A percentile compares a stretch with the other conserved stretches of the same genome.
These are phyloP conservation scores for Creolimax fragrantissima DNA, from an alignment of 78 protist species.

Conservation along the genomic window DNA sequence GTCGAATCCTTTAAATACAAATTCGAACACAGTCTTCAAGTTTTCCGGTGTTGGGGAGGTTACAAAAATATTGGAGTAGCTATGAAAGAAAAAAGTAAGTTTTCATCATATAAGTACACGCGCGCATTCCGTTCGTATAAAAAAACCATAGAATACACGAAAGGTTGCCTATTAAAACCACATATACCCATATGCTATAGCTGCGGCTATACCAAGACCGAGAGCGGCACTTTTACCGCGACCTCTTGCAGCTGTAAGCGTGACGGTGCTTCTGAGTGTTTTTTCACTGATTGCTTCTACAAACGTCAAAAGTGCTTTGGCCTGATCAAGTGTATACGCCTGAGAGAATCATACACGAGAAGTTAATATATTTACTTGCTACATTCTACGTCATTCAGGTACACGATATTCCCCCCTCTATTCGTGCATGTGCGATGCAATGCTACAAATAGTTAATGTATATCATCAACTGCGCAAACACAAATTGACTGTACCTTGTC, in stretches of 20 bases:
- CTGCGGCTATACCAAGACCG: slow-evolving; percentile 88
- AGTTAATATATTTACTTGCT: background rate
- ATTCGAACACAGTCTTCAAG: slow-evolving; percentile 89
- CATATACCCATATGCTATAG: slow-evolving; percentile 77
- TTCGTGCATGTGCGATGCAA: too few relatives aligned
- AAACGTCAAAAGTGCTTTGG: slow-evolving; percentile 67
- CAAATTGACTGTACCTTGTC: background rate
- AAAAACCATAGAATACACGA: background rate
- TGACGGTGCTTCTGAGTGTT: slow-evolving; percentile 74
- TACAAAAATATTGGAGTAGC: slow-evolving; percentile 90
- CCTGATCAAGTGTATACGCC: slow-evolving; percentile 58
- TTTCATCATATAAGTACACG: background rate
- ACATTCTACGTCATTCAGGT: too few relatives aligned
- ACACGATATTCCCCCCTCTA: too few relatives aligned
- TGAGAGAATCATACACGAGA: background rate
- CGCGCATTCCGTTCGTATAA: background rate
- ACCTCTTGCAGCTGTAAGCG: slow-evolving; percentile 97
- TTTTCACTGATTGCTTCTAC: slow-evolving; percentile 85
- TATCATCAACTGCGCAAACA: too few relatives aligned
- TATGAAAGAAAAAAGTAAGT: background rate
- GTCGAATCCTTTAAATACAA: slow-evolving; percentile 83
- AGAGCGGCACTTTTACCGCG: slow-evolving; percentile 98
- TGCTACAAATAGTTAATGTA: too few relatives aligned
- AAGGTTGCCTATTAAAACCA: background rate
- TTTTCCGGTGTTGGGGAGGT: slow-evolving; percentile 97